A percentile compares a stretch with the other conserved stretches of the same genome.
Evolutionary conservation across 305 asterid species (phyloP).

Genomic region (Fraxinus angustifolia): DNA sequence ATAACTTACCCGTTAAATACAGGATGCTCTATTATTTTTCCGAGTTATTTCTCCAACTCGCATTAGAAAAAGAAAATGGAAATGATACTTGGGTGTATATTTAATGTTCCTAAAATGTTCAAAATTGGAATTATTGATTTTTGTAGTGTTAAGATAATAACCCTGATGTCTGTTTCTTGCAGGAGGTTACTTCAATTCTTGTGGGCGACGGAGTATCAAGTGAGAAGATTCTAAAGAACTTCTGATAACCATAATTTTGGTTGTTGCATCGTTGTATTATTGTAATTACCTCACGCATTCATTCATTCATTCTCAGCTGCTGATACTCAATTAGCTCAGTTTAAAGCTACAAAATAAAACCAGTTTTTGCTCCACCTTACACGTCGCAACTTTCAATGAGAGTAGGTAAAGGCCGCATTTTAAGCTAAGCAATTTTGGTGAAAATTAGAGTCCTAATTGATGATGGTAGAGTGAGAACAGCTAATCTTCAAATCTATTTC

Average conservation of each 20-base stretch:
- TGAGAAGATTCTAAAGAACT: slow-evolving; percentile 66
- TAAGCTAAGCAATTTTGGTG: not conserved
- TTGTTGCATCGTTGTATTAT: slow-evolving; percentile 24
- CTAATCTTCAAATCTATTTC: not conserved
- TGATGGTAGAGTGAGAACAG: not conserved
- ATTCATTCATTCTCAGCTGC: slow-evolving; percentile 30
- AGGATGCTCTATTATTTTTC: not conserved
- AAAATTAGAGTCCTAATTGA: not conserved
- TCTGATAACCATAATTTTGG: slow-evolving; percentile 26
- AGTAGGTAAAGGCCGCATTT: not conserved
- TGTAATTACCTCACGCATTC: slow-evolving; percentile 17
- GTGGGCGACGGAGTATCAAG: slow-evolving; percentile 60
- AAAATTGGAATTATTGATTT: not conserved
- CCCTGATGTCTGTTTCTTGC: slow-evolving; percentile 27
- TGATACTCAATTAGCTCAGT: slow-evolving; percentile 27
- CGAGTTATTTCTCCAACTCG: not conserved
- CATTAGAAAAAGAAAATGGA: not conserved
- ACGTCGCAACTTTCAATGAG: not conserved
- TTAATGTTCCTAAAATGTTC: not conserved
- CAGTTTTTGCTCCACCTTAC: slow-evolving; percentile 19
- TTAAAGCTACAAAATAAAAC: slow-evolving; percentile 26
- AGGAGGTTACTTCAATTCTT: slow-evolving; percentile 77
- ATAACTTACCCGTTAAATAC: not conserved
- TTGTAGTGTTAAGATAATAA: not conserved
- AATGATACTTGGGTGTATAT: not conserved